Conservation (phyloP, 2,329 filamentous ascomycete species). For the Nannizziopsis barbatae region DNA sequence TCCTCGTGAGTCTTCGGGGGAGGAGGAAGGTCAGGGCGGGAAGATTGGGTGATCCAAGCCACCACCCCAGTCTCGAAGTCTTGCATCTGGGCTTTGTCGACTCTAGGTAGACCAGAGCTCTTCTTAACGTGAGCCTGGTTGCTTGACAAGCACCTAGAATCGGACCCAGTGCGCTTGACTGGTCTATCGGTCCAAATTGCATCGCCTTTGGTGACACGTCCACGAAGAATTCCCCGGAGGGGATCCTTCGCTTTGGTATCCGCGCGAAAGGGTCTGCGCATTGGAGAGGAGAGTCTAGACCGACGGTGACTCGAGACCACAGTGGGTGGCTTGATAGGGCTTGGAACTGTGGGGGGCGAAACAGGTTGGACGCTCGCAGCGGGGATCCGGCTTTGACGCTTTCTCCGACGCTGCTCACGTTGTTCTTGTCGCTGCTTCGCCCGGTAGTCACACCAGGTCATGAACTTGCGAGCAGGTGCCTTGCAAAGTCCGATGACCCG, state of each 20-base stretch:
- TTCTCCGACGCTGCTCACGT: background rate
- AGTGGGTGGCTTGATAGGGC: background rate
- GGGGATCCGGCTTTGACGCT: background rate
- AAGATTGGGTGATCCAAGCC: slow-evolving; percentile 3
- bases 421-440: slow-evolving; percentile 1
- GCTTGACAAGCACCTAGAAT: background rate
- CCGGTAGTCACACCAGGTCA: background rate
- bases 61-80: slow-evolving; percentile 1
- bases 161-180: background rate
- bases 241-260: background rate
- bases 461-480: slow-evolving; percentile 2
- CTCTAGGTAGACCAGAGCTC: background rate
- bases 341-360: slow-evolving; percentile 1
- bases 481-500: slow-evolving; percentile 4
- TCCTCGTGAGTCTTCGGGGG: background rate
- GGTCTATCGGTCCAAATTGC: background rate
- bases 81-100: background rate
- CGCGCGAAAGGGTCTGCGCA: background rate
- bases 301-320: background rate
- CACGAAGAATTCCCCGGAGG: background rate
- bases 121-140: background rate
- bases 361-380: background rate
- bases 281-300: background rate
- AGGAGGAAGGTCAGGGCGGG: slow-evolving; percentile 1
- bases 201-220: background rate